phyloP scores from a whole-genome alignment of 495 filamentous ascomycete species.

The Xylaria castorea region DNA sequence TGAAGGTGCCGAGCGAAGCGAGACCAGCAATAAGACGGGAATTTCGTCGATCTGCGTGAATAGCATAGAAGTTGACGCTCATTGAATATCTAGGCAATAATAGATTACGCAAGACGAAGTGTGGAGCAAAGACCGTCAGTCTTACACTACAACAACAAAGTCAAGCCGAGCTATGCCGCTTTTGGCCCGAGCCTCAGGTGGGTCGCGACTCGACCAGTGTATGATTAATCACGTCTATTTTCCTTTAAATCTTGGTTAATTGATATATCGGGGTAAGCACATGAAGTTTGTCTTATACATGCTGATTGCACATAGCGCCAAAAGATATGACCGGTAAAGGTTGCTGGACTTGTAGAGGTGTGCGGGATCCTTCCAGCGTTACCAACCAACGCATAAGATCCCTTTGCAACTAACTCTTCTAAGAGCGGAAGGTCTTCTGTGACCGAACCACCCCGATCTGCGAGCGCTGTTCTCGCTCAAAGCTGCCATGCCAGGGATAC shows the following conservation, averaged over 20 bases:
- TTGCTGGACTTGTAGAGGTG: slow-evolving; percentile 5
- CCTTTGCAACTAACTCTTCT: background rate
- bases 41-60: background rate
- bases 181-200: background rate
- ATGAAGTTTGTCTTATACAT: background rate
- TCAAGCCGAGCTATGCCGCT: background rate
- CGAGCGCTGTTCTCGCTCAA: background rate
- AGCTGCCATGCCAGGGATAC: background rate
- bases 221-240: slow-evolving; percentile 5
- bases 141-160: too few relatives aligned
- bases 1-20: too few relatives aligned
- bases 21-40: background rate
- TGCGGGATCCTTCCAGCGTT: background rate
- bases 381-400: background rate
- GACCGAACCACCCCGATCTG: background rate
- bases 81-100: background rate
- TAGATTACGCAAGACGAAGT: background rate
- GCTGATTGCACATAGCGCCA: background rate
- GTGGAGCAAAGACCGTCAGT: background rate
- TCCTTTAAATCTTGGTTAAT: background rate
- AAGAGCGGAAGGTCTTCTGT: background rate
- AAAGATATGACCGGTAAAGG: background rate
- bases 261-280: background rate
- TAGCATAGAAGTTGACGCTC: background rate
- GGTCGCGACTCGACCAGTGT: background rate